These are phyloP conservation scores for Pluteus cervinus DNA, from an alignment of 768 basidiomycete species.

Conservation along the genomic window DNA sequence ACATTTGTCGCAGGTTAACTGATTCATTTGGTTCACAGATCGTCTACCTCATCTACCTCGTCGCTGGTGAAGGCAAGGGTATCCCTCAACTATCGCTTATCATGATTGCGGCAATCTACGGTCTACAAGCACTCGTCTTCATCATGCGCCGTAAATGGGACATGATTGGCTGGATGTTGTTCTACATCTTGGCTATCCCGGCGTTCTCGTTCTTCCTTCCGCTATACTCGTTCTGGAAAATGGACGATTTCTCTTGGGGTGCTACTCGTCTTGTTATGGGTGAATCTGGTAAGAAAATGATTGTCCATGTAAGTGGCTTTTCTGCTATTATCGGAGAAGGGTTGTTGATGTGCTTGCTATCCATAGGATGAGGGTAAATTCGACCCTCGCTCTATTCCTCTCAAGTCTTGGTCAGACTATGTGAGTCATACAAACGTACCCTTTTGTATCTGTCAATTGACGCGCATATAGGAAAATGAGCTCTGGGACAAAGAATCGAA, in stretches of 20 bases:
- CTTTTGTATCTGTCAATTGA: background rate
- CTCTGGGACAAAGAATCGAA: slow-evolving; percentile 98
- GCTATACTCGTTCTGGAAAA: slow-evolving; percentile 93
- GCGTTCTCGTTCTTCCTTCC: slow-evolving; percentile 91
- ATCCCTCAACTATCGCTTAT: slow-evolving; percentile 82
- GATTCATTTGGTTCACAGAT: slow-evolving; percentile 44
- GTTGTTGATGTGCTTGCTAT: slow-evolving; percentile 6
- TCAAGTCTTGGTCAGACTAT: slow-evolving; percentile 97
- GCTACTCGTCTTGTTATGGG: slow-evolving; percentile 88
- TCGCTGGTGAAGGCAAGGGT: slow-evolving; percentile 54
- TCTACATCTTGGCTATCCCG: slow-evolving; percentile 94
- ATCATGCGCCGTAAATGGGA: slow-evolving; percentile 94
- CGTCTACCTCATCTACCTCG: slow-evolving; percentile 81
- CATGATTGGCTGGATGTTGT: slow-evolving; percentile 96
- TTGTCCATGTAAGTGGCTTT: slow-evolving; percentile 72
- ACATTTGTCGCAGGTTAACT: no score
- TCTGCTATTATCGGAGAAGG: background rate
- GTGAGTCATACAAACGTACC: slow-evolving; percentile 40
- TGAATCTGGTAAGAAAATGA: slow-evolving; percentile 91
- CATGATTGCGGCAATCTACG: slow-evolving; percentile 93
- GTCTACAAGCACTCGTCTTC: slow-evolving; percentile 89
- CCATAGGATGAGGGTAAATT: slow-evolving; percentile 94
- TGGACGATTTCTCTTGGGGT: slow-evolving; percentile 99
- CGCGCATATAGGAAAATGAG: slow-evolving; percentile 69
- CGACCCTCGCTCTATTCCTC: slow-evolving; percentile 85